Evolutionary conservation across 2,329 filamentous ascomycete genomes (phyloP), one percentile per base, ranked within the genome.

Genomic region (Colletotrichum kahawae): DNA sequence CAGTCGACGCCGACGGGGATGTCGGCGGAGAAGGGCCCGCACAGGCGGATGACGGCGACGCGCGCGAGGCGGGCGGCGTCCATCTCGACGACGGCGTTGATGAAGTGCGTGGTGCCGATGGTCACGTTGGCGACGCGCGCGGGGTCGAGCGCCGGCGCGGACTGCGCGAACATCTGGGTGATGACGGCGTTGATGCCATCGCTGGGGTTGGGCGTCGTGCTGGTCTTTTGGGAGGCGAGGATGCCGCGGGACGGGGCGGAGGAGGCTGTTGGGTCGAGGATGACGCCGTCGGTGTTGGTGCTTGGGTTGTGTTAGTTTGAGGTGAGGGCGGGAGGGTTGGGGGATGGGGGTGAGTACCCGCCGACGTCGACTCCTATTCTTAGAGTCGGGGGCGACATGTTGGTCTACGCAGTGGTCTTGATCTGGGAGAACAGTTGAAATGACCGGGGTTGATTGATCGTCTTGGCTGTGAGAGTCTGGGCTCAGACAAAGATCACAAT

Each of bases 71-170:
- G 84, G 3, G 83, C 77, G 12, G 82, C 82, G 76, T 91, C 89
- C 60, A 86, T 83, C 79, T 91, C 89, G 2, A 91, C 84, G 6
- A 91, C 87, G 7, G 90, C 90, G 74, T 91, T 92, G 78, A 91
- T 85, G 77, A 92, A 91, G 75, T 91, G 89, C 1, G 90, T 91
- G 1, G 87, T 89, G 64, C 88, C 89, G 57, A 90, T 88, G 2
- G 87, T 89, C 16, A 90, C 85, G 76, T 86, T 87, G n/a, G 86
- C 84, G 13, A 90, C 82, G 10, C 85, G 79, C 0, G 80, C 78
- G 0, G 84, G 82, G 36, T 78, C 72, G 31, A 86, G 79, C 5
- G 71, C 66, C 9, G 38, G 38, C 38, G 18, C 38, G 14, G 83
- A 80, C 4, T 80, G 75, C 13, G 80, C 60, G 75, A 90, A 84